These are phyloP conservation scores for Capronia coronata DNA, from an alignment of 2,329 filamentous ascomycete genomes.

Conservation along the genomic window DNA sequence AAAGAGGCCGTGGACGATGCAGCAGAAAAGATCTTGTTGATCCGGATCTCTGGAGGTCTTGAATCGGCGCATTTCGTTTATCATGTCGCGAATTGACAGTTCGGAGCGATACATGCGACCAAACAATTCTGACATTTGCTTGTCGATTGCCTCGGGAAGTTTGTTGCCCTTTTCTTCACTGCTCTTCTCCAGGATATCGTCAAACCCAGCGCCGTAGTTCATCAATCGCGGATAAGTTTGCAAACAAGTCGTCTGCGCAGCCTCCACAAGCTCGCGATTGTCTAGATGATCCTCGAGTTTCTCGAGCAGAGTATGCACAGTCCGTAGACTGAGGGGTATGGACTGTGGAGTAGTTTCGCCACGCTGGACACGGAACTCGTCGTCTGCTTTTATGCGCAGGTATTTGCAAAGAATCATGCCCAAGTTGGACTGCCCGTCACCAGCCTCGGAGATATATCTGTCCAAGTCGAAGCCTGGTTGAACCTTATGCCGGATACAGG, in stretches of 20 bases:
- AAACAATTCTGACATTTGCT: conserved; percentile 94
- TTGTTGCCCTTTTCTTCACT: conserved; percentile 68
- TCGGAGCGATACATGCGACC: conserved; percentile 97
- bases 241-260: conserved; percentile 79
- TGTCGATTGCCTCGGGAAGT: conserved; percentile 70
- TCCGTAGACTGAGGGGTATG: conserved; percentile 74
- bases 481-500: conserved; percentile 75
- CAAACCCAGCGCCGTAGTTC: conserved; percentile 89
- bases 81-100: conserved; percentile 75
- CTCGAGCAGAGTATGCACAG: conserved; percentile 70
- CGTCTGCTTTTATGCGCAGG: conserved; percentile 72
- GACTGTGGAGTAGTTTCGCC: conserved; percentile 61
- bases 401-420: conserved; percentile 63
- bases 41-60: conserved; percentile 77
- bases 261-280: conserved; percentile 63
- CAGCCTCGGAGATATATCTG: conserved; percentile 65
- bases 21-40: conserved; percentile 92
- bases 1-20: conserved; percentile 96
- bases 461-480: conserved; percentile 57
- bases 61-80: conserved; percentile 75
- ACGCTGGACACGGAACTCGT: conserved; percentile 70
- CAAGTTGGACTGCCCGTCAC: conserved; percentile 23
- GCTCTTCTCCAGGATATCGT: conserved; percentile 84
- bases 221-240: conserved; percentile 89
- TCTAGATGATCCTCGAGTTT: conserved; percentile 64